phyloP scores from a whole-genome alignment of 139 green algal species.

The Chlamydomonas applanata region DNA sequence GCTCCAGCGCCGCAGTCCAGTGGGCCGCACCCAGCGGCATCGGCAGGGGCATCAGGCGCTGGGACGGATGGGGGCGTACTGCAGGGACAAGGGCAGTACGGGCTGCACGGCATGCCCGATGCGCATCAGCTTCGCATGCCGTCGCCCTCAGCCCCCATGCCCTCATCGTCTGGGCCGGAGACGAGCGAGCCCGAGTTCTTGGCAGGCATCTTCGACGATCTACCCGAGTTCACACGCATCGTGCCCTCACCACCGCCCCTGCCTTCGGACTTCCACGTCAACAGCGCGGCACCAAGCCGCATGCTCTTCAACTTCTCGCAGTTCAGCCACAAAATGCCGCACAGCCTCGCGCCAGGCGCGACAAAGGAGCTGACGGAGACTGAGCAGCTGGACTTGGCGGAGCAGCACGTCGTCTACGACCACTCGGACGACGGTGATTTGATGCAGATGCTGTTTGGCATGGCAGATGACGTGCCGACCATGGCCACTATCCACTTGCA shows the following conservation, averaged over 20 bases:
- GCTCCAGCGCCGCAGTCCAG: too few relatives aligned
- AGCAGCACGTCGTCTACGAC: slow-evolving; percentile 24
- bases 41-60: too few relatives aligned
- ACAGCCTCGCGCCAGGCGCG: not conserved
- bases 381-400: slow-evolving; percentile 7
- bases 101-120: too few relatives aligned
- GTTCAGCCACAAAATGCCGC: slow-evolving; percentile 47
- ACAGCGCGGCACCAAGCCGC: slow-evolving; percentile 2
- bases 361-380: slow-evolving; percentile 6
- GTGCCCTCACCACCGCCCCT: slow-evolving; percentile 40
- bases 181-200: slow-evolving; percentile 8
- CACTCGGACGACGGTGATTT: slow-evolving; percentile 44
- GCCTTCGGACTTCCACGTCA: slow-evolving; percentile 39
- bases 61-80: too few relatives aligned
- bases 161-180: not conserved
- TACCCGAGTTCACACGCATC: slow-evolving; percentile 20
- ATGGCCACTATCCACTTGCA: slow-evolving; percentile 52
- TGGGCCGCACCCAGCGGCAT: too few relatives aligned
- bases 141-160: too few relatives aligned
- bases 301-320: slow-evolving; percentile 53
- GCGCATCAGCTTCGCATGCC: too few relatives aligned
- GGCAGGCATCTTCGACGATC: slow-evolving; percentile 14
- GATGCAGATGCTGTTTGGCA: slow-evolving; percentile 59
- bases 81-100: too few relatives aligned
- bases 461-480: slow-evolving; percentile 40